Base-by-base conservation (phyloP, 306 rosid genomes). In the Fagus sylvatica region DNA sequence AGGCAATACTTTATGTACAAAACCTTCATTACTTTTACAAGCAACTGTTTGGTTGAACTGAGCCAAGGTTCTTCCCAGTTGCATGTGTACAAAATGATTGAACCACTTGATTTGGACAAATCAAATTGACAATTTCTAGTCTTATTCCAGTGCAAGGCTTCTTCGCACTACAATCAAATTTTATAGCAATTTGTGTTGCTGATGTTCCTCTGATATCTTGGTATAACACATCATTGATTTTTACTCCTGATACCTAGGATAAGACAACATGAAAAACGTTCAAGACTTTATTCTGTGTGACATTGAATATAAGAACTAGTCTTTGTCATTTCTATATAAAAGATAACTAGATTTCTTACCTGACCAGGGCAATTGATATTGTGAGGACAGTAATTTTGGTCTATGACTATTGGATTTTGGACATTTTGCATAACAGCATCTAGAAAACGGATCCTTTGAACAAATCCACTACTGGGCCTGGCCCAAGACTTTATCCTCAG, bases 401-500 rank as follows among this genome's bases (percentile, higher is more conserved):
- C 90, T 0, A 86, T 88, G 5, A 88, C 51, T 39, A 88, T 83
- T 17, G 92, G 91, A 22, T 88, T 90, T 33, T 82, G 81, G 74
- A 88, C 93, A 73, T 82, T 73, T 4, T 4, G 30, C 91, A 89
- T 89, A 0, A 13, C 19, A 59, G 85, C 84, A 41, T 84, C 72
- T 17, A 71, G 74, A 77, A 87, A 89, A 66, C 77, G 77, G 5
- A 87, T 75, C 39, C 78, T 51, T 17, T 42, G 57, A n/a, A 74
- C 91, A 84, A 82, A 91, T 34, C 90, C 91, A 5, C 10, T 59
- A 70, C 87, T 87, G 1, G 90, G 87, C 12, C 89, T 85, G 0
- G 84, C 91, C 96, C 93, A 88, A 1, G 93, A 77, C 74, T 91
- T 91, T 19, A 89, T 89, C 16, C 55, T 91, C 76, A n/a, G 88